Conservation (phyloP, 2,329 filamentous ascomycete genomes). For the Neofusicoccum kwambonambiense region DNA sequence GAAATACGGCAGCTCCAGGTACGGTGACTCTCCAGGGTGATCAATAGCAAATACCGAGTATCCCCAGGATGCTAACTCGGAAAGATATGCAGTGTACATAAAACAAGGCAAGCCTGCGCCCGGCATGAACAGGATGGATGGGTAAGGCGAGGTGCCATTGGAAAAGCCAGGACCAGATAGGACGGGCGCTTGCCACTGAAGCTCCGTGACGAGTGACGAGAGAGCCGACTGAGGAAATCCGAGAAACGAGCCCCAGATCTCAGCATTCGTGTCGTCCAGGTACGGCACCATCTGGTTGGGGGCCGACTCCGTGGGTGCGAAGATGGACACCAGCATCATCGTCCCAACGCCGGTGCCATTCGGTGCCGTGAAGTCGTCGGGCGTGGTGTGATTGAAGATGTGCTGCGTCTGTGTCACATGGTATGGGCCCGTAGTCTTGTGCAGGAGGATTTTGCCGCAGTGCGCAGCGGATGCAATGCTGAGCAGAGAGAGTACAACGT, state of each 20-base stretch:
- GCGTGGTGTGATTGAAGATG: constrained; percentile 27
- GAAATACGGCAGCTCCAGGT: constrained; percentile 21
- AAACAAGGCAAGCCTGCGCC: constrained; percentile 22
- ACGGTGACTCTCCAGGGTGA: constrained; percentile 25
- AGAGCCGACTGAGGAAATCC: not conserved
- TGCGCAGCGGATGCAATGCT: too few species aligned
- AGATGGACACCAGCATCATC: constrained; percentile 25
- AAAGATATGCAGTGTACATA: constrained; percentile 20
- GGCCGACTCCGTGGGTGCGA: constrained; percentile 25
- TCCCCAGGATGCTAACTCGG: constrained; percentile 23
- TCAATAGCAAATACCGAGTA: constrained; percentile 25
- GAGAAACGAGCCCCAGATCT: constrained; percentile 19
- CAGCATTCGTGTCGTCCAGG: constrained; percentile 25
- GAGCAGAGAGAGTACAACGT: too few species aligned
- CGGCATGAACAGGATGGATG: constrained; percentile 25
- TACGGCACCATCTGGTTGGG: constrained; percentile 24
- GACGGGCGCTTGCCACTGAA: constrained; percentile 21
- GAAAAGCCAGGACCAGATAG: constrained; percentile 10
- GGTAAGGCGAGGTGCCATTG: not conserved
- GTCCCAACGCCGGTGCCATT: constrained; percentile 18
- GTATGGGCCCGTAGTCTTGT: constrained; percentile 25
- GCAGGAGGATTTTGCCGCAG: not conserved
- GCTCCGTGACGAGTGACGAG: constrained; percentile 20
- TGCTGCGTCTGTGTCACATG: constrained; percentile 27
- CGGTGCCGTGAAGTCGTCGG: constrained; percentile 24